phyloP scores from a whole-genome alignment of 768 basidiomycete genomes.

The Suillus ampliporus region DNA sequence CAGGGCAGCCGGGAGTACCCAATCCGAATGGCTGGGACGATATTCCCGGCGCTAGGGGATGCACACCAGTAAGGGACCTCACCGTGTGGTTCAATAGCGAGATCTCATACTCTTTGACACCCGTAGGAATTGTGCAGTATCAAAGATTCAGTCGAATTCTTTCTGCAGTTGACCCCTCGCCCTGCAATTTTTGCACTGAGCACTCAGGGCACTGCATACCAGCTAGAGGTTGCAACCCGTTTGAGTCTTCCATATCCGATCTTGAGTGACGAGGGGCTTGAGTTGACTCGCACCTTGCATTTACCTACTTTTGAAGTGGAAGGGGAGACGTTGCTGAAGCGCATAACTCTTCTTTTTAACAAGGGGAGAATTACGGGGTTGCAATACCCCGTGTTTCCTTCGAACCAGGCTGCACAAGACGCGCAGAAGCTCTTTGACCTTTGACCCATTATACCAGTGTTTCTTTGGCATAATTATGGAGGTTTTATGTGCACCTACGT shows the following conservation, averaged over 20 bases:
- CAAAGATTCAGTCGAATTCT: constrained; percentile 16
- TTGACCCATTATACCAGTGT: neutral
- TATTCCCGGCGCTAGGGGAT: constrained; percentile 30
- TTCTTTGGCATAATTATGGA: neutral
- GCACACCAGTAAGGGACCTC: constrained; percentile 25
- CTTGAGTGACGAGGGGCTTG: constrained; percentile 21
- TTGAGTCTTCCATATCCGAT: constrained; percentile 26
- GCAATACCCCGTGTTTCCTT: constrained; percentile 31
- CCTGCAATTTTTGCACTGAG: constrained; percentile 25
- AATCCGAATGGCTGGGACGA: constrained; percentile 27
- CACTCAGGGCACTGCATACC: constrained; percentile 24
- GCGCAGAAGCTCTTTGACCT: neutral
- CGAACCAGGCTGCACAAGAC: constrained; percentile 21
- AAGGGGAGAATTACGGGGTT: constrained; percentile 17
- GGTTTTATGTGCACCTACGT: neutral
- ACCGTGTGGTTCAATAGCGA: neutral
- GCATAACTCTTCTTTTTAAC: constrained; percentile 25
- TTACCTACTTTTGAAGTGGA: constrained; percentile 27
- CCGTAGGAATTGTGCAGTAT: constrained; percentile 26
- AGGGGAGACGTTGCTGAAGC: constrained; percentile 24
- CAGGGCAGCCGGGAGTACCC: constrained; percentile 20
- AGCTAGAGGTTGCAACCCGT: constrained; percentile 23
- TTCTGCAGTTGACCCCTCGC: constrained; percentile 10
- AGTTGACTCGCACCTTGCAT: constrained; percentile 17
- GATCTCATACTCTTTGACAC: constrained; percentile 2